Evolutionary conservation across 345 rosid genomes (phyloP), one percentile per base, ranked within the genome.

Genomic region (Lepidium sativum): DNA sequence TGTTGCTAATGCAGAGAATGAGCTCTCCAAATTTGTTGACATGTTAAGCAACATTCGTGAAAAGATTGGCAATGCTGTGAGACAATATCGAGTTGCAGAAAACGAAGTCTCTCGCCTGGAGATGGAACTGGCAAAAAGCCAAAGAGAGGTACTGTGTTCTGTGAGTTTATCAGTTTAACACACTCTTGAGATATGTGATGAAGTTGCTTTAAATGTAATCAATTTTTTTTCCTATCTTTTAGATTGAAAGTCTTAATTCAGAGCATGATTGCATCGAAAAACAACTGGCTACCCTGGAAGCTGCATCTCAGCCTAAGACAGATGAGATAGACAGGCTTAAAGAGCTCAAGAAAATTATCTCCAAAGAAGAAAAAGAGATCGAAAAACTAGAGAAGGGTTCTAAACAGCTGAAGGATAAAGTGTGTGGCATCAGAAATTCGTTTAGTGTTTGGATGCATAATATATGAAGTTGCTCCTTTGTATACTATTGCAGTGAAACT

Each of bases 91-190:
- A 56, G 67, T 91, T 55, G 79, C 85, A 72, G 95, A 90, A 68
- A 88, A 78, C 68, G 82, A 68, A 55, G 80, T 83, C 68, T 70
- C 80, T 15, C 71, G 51, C 73, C 64, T 88, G 61, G 89, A 90
- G 78, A 86, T 88, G 97, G 99, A 88, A 73, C 68, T 87, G 63
- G 95, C 96, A 6, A 94, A 88, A 81, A 77, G 84, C 78, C 89
- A 75, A 80, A 87, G 81, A 69, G 95, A 94, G 97, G 97, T 94
- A 77, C 21, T 34, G 8, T 45, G 29, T 17, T 38, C 5, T 65
- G 41, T 20, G 14, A 41, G 17, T 35, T 33, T 50, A 32, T 65
- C 10, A 16, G 54, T 33, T 33, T n/a, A 47, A 21, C 14, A 53
- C 42, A 15, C 32, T 53, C 42, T 60, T 29, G 43, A 52, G n/a